Conservation (phyloP, 768 basidiomycete genomes). For the Pulveroboletus ravenelii region DNA sequence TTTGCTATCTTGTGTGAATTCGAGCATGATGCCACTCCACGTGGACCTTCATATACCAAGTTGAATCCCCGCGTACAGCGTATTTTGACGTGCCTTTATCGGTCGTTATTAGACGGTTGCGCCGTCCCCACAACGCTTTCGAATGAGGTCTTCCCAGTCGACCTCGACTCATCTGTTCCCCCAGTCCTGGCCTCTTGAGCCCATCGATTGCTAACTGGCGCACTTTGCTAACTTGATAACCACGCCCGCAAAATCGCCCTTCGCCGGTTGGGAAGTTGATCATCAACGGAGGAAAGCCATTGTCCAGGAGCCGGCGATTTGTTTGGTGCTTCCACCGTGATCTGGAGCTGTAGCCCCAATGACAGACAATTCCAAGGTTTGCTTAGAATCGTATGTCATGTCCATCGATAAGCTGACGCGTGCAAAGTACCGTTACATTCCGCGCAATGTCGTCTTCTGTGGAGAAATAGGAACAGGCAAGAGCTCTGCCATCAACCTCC, state of each 20-base stretch:
- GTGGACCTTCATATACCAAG: slow-evolving; percentile 7
- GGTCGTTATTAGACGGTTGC: slow-evolving; percentile 4
- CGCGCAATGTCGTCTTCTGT: slow-evolving; percentile 19
- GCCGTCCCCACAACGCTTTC: background rate
- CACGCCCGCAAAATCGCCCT: background rate
- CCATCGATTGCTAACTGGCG: background rate
- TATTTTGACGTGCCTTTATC: background rate
- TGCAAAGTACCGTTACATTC: background rate
- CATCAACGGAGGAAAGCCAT: background rate
- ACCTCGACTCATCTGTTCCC: background rate
- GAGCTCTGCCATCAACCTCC: slow-evolving; percentile 26
- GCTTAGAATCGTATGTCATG: background rate
- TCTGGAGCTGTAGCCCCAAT: background rate
- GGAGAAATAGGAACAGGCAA: slow-evolving; percentile 25
- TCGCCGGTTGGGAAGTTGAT: background rate
- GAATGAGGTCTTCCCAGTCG: background rate
- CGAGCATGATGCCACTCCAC: slow-evolving; percentile 1
- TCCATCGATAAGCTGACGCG: slow-evolving; percentile 1
- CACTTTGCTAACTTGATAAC: background rate
- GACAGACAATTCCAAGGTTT: slow-evolving; percentile 8
- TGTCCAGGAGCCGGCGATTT: background rate
- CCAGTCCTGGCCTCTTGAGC: background rate
- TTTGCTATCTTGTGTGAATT: background rate
- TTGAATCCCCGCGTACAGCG: slow-evolving; percentile 1
- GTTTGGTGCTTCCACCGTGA: background rate